Conservation (phyloP, 2,329 filamentous ascomycete species). For the Neofusicoccum sp. region DNA sequence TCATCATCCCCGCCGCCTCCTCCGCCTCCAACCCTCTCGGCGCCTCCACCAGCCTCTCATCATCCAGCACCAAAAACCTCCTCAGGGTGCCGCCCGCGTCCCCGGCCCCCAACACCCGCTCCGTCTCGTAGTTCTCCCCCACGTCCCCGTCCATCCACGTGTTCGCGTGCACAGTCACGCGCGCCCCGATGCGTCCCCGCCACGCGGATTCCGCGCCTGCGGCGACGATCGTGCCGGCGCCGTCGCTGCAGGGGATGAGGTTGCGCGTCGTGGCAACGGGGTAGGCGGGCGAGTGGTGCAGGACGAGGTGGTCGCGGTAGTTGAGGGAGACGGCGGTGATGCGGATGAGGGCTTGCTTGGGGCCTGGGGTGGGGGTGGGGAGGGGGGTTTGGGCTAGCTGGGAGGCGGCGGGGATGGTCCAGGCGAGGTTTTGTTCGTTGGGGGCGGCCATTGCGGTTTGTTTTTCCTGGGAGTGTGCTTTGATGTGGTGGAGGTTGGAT, state of each 20-base stretch:
- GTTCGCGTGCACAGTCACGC: conserved; percentile 22
- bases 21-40: conserved; percentile 40
- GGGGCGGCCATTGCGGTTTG: background rate
- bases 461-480: too few relatives aligned
- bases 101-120: conserved; percentile 30
- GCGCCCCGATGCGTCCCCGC: conserved; percentile 18
- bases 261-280: background rate
- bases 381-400: background rate
- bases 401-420: background rate
- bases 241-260: conserved; percentile 28
- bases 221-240: conserved; percentile 26
- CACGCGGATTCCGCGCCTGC: conserved; percentile 19
- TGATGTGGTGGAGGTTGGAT: too few relatives aligned
- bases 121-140: conserved; percentile 8
- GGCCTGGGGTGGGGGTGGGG: background rate
- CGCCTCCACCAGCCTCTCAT: conserved; percentile 43
- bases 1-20: conserved; percentile 45
- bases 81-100: conserved; percentile 44
- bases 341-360: conserved; percentile 22
- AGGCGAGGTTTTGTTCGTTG: background rate
- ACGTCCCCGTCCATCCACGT: conserved; percentile 26
- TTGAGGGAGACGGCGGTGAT: conserved; percentile 19
- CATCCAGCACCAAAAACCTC: conserved; percentile 48
- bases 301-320: conserved; percentile 11
- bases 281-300: conserved; percentile 13